A percentile compares a stretch with the other conserved stretches of the same genome.
phyloP scores from a whole-genome alignment of 176 grass and related monocot genomes.

The Guadua angustifolia region DNA sequence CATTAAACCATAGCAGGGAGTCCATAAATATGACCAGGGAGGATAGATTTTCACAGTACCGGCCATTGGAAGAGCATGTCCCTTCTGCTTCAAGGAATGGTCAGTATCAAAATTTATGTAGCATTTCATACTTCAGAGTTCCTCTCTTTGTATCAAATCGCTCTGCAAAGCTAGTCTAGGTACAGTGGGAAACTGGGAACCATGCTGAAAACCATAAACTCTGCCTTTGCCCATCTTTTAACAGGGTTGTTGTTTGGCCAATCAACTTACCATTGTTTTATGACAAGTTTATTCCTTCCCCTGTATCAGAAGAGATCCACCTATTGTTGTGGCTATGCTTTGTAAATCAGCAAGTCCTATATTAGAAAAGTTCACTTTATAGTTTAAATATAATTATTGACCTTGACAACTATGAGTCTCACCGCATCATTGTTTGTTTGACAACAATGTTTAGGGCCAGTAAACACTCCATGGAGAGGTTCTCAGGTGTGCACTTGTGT shows the following conservation, averaged over 20 bases:
- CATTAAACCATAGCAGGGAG: slow-evolving; percentile 63
- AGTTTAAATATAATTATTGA: neutral
- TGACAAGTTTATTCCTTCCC: neutral
- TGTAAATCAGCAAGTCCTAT: neutral
- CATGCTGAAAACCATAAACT: neutral
- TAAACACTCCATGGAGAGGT: slow-evolving; percentile 69
- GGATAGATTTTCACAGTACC: slow-evolving; percentile 63
- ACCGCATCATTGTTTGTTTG: slow-evolving; percentile 42
- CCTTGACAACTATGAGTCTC: slow-evolving; percentile 5
- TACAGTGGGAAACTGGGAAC: neutral
- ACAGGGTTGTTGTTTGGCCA: neutral
- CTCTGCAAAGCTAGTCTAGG: neutral
- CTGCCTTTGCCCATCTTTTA: neutral
- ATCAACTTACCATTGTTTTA: neutral
- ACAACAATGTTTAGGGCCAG: slow-evolving; percentile 51
- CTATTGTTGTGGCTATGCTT: neutral
- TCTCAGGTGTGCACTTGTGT: slow-evolving; percentile 64
- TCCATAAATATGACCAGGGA: slow-evolving; percentile 66
- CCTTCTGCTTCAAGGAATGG: slow-evolving; percentile 71
- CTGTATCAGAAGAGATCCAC: neutral
- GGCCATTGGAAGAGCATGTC: slow-evolving; percentile 56
- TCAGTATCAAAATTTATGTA: slow-evolving; percentile 46
- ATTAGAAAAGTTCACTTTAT: neutral
- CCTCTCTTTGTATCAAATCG: neutral
- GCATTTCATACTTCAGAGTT: neutral